These are phyloP conservation scores for Thermochaetoides thermophila DNA, from an alignment of 495 filamentous ascomycete genomes.

Conservation along the genomic window DNA sequence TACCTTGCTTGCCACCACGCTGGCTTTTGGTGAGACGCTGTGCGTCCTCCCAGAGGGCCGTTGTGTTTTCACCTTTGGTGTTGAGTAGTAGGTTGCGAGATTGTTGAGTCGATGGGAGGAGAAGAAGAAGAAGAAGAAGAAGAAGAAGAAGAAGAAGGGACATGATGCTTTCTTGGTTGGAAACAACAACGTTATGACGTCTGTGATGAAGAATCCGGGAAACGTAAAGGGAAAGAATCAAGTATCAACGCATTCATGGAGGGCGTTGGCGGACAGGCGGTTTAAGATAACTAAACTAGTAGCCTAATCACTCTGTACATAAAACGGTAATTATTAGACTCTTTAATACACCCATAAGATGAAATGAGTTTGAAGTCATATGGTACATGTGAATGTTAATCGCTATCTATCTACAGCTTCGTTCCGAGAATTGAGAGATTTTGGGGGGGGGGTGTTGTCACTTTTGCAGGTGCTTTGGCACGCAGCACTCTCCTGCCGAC, in stretches of 20 bases:
- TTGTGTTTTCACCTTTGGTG: too few species aligned
- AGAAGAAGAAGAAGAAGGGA: too few species aligned
- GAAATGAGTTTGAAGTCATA: too few species aligned
- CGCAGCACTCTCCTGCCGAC: constrained; percentile 31
- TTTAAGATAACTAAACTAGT: constrained; percentile 1
- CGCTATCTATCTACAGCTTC: neutral
- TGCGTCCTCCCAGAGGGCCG: too few species aligned
- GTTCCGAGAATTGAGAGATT: constrained; percentile 3
- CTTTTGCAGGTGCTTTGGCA: too few species aligned
- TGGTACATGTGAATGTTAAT: neutral
- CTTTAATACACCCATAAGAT: constrained; percentile 2
- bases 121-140: too few species aligned
- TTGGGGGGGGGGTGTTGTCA: too few species aligned
- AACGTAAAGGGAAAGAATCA: neutral
- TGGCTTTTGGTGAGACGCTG: too few species aligned
- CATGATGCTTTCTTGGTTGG: neutral
- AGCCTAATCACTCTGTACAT: neutral
- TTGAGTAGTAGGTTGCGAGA: too few species aligned
- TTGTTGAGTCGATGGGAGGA: too few species aligned
- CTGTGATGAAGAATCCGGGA: constrained; percentile 7
- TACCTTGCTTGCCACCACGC: too few species aligned
- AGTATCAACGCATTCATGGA: neutral
- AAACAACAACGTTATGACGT: constrained; percentile 6
- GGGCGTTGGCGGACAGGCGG: constrained; percentile 4
- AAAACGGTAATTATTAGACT: neutral